Evolutionary conservation across 768 basidiomycete genomes (phyloP), one percentile per base, ranked within the genome.

Genomic region (Hygrocybe coccinea): DNA sequence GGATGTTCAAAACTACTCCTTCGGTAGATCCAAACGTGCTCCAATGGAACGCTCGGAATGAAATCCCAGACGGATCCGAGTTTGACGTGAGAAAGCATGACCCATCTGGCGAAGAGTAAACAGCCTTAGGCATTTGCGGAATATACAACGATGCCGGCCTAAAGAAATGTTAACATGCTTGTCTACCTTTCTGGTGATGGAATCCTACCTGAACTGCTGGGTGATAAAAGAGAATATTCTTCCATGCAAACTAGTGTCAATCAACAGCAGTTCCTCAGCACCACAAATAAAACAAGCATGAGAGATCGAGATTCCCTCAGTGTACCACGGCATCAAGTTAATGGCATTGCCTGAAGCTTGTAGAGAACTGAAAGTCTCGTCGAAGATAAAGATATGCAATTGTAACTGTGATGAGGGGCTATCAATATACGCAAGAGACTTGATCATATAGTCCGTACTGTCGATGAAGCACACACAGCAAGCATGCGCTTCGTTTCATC

Each of bases 211-310:
- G 54, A 81, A 83, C 45, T 81, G 78, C 53, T 78, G 73, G 0
- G 80, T 78, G 2, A 79, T 66, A 39, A 83, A 59, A 1, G 83
- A 84, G 57, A 75, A 83, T 15, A 84, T 70, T 14, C 82, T 68
- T 1, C 71, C 79, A 15, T 72, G 71, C 0, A 68, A 67, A 2
- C 55, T 59, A 0, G 71, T 71, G 56, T 85, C 83, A 2, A 83
- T 67, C 0, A 85, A 62, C 0, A 80, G 60, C 2, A 85, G 48
- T 52, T 85, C 84, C 57, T 85, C 82, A 33, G 61, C 74, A 3
- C 79, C 79, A 46, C 67, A 65, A 2, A 81, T 69, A 56, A 84
- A 82, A 43, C 74, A 71, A 2, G 75, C 69, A 14, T 68, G 68
- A 1, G 45, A 56, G 14, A 83, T 70, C 4, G 54, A 53, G n/a